Evolutionary conservation across 2,329 filamentous ascomycete species (phyloP), one percentile per base, ranked within the genome.

Genomic region (Incumbomyces lentus): DNA sequence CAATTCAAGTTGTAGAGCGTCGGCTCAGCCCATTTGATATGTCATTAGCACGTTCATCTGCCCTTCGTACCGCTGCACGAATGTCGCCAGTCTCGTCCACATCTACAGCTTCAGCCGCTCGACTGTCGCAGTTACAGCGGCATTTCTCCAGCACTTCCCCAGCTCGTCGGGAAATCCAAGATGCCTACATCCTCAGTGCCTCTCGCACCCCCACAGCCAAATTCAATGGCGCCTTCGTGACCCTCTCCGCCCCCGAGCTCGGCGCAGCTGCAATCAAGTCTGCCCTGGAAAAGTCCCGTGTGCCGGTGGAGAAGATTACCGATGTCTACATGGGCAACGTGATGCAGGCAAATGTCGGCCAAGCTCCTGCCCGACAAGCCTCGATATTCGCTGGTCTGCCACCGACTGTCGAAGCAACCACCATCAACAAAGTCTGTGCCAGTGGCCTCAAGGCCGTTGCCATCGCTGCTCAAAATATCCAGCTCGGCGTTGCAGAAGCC

Each of bases 291-390:
- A 94, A 92, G 67, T 93, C 89, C 44, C 82, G 80, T 54, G 76
- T 96, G 6, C 89, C 92, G 1, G 65, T 79, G 44, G 79, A 82
- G 30, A 84, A 84, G 62, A 86, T 96, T 60, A 84, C 82, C 53
- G 85, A 94, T 67, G 87, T 96, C 13, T 96, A 96, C 71, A 94
- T 96, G 86, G 92, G 92, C 62, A 94, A 95, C 60, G 92, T 96
- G 8, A 75, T 96, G 34, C 82, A 88, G 64, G 90, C 76, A 37
- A 78, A 77, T 14, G 76, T 92, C 5, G 92, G 92, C 38, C 92
- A 98, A 68, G 79, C 92, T 0, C 92, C 92, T 1, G 90, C 92
- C 17, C 81, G 92, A 40, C 92, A 98, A 69, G 92, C 92, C 10
- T 72, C 79, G 54, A 84, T 96, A 50, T 90, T 93, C 60, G 87